These are phyloP conservation scores for Claviceps pusilla DNA, from an alignment of 2,329 filamentous ascomycete genomes.

Conservation along the genomic window DNA sequence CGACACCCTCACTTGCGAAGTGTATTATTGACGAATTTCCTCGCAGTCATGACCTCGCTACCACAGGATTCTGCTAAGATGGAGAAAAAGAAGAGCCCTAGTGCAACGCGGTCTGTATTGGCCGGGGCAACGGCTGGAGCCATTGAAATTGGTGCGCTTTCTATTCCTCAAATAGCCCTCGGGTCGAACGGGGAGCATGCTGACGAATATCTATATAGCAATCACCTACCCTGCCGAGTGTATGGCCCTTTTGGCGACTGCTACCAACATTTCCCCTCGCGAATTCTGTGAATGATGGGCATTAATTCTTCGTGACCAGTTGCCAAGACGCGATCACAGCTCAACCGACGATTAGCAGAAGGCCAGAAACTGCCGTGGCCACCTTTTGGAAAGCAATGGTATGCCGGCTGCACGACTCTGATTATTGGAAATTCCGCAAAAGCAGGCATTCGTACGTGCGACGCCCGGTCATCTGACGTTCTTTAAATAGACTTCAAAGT, in stretches of 20 bases:
- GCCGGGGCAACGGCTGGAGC: conserved; percentile 89
- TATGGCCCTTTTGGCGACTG: conserved; percentile 22
- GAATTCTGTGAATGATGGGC: conserved; percentile 1
- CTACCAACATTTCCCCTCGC: neutral
- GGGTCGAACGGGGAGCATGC: neutral
- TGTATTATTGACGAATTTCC: neutral
- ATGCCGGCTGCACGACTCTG: conserved; percentile 90
- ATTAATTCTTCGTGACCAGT: conserved; percentile 31
- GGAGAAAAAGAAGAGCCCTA: conserved; percentile 42
- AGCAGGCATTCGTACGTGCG: conserved; percentile 68
- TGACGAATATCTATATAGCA: conserved; percentile 23
- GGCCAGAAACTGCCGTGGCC: conserved; percentile 88
- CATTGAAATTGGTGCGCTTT: conserved; percentile 65
- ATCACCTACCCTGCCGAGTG: conserved; percentile 93
- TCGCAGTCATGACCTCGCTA: conserved; percentile 15
- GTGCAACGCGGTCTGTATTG: conserved; percentile 73
- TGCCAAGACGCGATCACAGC: conserved; percentile 86
- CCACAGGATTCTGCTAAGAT: conserved; percentile 11
- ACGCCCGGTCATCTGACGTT: too few relatives aligned
- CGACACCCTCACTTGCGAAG: neutral
- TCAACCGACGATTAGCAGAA: conserved; percentile 69
- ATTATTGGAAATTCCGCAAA: conserved; percentile 96
- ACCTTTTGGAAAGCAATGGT: conserved; percentile 87
- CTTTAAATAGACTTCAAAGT: neutral
- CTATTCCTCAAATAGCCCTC: neutral